These are phyloP conservation scores for Pilatotrama ljubarskyi DNA, from an alignment of 768 basidiomycete species.

Conservation along the genomic window DNA sequence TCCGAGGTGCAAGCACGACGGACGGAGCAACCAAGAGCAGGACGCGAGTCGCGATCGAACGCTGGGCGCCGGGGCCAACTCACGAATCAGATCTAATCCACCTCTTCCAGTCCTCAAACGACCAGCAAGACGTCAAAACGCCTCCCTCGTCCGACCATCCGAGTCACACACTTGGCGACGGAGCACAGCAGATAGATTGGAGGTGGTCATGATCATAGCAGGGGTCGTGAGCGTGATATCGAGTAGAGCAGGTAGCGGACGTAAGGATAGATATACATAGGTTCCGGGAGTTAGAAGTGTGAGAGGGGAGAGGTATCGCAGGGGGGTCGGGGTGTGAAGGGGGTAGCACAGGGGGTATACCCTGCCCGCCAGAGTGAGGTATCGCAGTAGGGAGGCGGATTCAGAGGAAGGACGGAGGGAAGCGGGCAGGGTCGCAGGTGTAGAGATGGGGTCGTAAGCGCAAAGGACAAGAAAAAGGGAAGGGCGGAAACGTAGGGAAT, in stretches of 20 bases:
- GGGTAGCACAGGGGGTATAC: slow-evolving; percentile 4
- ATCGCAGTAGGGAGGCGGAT: neutral
- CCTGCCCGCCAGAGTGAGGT: neutral
- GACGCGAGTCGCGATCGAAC: too few relatives aligned
- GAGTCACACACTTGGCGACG: too few relatives aligned
- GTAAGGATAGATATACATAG: slow-evolving; percentile 10
- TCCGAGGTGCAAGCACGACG: too few relatives aligned
- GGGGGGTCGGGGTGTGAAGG: neutral
- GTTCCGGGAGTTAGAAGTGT: neutral
- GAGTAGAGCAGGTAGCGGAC: slow-evolving; percentile 13
- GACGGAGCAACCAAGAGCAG: too few relatives aligned
- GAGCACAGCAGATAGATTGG: slow-evolving; percentile 2
- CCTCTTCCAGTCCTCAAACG: too few relatives aligned
- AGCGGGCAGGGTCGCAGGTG: neutral
- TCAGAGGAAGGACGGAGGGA: neutral
- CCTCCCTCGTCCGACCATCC: neutral
- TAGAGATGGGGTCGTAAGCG: neutral
- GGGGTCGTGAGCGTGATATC: slow-evolving; percentile 22
- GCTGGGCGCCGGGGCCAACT: too few relatives aligned
- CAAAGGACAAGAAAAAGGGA: neutral
- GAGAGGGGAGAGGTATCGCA: slow-evolving; percentile 4
- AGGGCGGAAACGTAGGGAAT: slow-evolving; percentile 12
- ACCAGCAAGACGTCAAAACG: too few relatives aligned
- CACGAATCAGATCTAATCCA: too few relatives aligned
- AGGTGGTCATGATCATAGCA: slow-evolving; percentile 19